Evolutionary conservation across 768 basidiomycete genomes (phyloP).

Genomic region (Agrocybe chaxingu): DNA sequence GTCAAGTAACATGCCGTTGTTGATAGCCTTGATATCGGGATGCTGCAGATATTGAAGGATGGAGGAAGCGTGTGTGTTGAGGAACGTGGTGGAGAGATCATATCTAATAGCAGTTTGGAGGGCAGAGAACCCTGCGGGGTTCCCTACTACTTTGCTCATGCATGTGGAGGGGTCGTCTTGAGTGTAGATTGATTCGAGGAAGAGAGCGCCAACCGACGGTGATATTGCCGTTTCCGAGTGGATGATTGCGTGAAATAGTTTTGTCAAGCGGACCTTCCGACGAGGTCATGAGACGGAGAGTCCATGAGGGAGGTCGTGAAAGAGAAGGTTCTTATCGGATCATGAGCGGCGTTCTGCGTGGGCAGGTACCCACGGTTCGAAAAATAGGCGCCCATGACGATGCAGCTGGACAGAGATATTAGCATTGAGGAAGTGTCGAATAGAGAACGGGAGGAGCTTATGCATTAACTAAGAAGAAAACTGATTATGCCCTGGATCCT

Average conservation of each 20-base stretch:
- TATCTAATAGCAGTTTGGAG: slow-evolving; percentile 39
- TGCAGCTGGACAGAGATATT: too few relatives aligned
- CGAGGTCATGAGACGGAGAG: too few relatives aligned
- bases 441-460: too few relatives aligned
- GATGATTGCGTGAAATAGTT: slow-evolving; percentile 31
- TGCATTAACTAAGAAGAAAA: too few relatives aligned
- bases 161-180: slow-evolving; percentile 34
- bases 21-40: slow-evolving; percentile 31
- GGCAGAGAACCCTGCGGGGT: slow-evolving; percentile 29
- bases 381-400: too few relatives aligned
- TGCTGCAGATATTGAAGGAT: slow-evolving; percentile 36
- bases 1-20: slow-evolving; percentile 38
- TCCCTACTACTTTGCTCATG: slow-evolving; percentile 31
- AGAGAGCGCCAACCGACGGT: slow-evolving; percentile 23
- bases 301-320: too few relatives aligned
- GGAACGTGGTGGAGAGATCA: slow-evolving; percentile 33
- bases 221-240: slow-evolving; percentile 23
- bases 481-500: too few relatives aligned
- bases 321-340: too few relatives aligned
- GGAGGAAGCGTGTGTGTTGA: slow-evolving; percentile 37
- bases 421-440: too few relatives aligned
- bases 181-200: slow-evolving; percentile 43
- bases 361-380: too few relatives aligned
- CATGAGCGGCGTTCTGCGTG: too few relatives aligned
- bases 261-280: slow-evolving; percentile 21